Percentiles rank a stretch among this genome's conserved stretches.
Conservation (phyloP, 805 yeast species). For the Wickerhamiella domercqiae region DNA sequence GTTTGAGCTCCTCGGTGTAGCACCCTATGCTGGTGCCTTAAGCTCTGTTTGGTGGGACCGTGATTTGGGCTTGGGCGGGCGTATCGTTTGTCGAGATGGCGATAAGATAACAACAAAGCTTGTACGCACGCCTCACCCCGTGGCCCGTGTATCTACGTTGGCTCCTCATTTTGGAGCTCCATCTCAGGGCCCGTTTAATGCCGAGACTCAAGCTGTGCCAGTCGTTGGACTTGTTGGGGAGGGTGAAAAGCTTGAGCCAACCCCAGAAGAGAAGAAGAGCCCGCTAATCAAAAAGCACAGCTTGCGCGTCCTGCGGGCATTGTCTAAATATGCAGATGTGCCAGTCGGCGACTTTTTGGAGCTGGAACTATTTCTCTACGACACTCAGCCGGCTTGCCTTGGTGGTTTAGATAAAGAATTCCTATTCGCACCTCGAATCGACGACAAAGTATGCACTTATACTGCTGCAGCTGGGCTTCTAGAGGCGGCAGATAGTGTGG, state of each 20-base stretch:
- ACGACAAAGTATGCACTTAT: constrained; percentile 69
- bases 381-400: constrained; percentile 60
- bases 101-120: constrained; percentile 24
- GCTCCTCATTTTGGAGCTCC: constrained; percentile 79
- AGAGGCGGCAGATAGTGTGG: constrained; percentile 28
- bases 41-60: constrained; percentile 46
- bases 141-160: constrained; percentile 69
- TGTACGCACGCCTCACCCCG: constrained; percentile 27
- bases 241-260: constrained; percentile 25
- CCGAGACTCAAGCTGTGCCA: constrained; percentile 70
- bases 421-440: constrained; percentile 67
- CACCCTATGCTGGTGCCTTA: constrained; percentile 56
- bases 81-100: constrained; percentile 38
- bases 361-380: constrained; percentile 65
- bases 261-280: constrained; percentile 49
- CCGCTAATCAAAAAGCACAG: constrained; percentile 59
- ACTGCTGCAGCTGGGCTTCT: constrained; percentile 52
- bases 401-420: constrained; percentile 72
- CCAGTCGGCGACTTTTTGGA: constrained; percentile 48
- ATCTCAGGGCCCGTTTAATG: constrained; percentile 55
- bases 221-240: constrained; percentile 43
- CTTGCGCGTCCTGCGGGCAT: constrained; percentile 47
- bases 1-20: constrained; percentile 63
- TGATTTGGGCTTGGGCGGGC: constrained; percentile 74
- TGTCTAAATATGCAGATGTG: constrained; percentile 46